These are phyloP conservation scores for Fusarium nurragi DNA, from an alignment of 2,329 filamentous ascomycete species.

Conservation along the genomic window DNA sequence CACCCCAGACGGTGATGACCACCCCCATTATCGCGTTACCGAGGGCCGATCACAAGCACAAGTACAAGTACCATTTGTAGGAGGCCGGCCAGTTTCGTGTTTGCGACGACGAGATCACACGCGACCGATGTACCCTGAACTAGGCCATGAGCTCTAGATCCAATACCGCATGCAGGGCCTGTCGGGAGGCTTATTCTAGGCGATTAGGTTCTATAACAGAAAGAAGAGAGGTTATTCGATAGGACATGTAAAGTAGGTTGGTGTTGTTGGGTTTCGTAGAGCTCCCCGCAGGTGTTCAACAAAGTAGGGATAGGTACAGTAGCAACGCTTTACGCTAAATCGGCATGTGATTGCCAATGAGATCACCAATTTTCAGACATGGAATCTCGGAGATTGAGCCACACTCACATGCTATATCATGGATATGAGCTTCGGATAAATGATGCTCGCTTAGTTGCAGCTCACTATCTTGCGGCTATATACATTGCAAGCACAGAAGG, in stretches of 20 bases:
- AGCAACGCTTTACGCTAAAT: conserved; percentile 29
- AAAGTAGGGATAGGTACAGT: conserved; percentile 12
- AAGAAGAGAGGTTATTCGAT: not conserved
- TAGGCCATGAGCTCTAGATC: conserved; percentile 32
- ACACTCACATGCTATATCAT: conserved; percentile 18
- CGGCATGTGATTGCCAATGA: conserved; percentile 48
- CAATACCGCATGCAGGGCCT: conserved; percentile 24
- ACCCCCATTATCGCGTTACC: conserved; percentile 55
- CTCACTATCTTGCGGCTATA: not conserved
- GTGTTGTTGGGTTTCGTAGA: conserved; percentile 38
- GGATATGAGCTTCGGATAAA: not conserved
- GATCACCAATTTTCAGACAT: conserved; percentile 37
- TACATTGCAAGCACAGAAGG: not conserved
- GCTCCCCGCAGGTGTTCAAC: conserved; percentile 41
- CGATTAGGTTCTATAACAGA: not conserved
- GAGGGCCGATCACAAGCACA: conserved; percentile 49
- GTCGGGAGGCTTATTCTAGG: not conserved
- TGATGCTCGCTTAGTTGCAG: not conserved
- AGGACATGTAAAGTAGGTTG: conserved; percentile 30
- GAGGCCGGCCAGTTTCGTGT: conserved; percentile 18
- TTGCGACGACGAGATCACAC: conserved; percentile 30
- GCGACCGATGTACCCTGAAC: conserved; percentile 15
- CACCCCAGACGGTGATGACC: conserved; percentile 61
- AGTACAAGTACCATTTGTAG: conserved; percentile 45
- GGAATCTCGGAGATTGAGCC: conserved; percentile 17